Evolutionary conservation across 768 basidiomycete species (phyloP).

Genomic region (Pleurotus citrinopileatus): DNA sequence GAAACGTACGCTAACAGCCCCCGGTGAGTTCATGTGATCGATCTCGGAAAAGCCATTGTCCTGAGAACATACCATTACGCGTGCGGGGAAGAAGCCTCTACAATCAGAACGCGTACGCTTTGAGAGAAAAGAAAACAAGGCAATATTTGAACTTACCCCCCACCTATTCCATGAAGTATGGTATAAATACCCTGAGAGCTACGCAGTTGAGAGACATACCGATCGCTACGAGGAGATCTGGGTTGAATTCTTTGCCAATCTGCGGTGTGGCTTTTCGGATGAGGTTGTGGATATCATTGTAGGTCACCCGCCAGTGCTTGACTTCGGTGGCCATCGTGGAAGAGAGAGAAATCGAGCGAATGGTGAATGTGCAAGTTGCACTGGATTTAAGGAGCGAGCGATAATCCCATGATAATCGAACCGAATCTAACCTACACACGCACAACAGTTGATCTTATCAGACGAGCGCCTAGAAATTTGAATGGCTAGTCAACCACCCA

Average conservation of each 20-base stretch:
- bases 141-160: constrained; percentile 60
- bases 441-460: neutral
- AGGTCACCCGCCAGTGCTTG: constrained; percentile 71
- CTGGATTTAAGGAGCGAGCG: neutral
- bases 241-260: constrained; percentile 79
- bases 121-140: constrained; percentile 16
- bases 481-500: constrained; percentile 17
- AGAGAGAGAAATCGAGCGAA: constrained; percentile 2
- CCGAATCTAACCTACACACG: too few relatives aligned
- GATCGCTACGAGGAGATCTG: constrained; percentile 84
- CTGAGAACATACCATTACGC: constrained; percentile 61
- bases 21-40: constrained; percentile 9
- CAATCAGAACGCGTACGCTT: constrained; percentile 10
- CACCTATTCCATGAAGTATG: constrained; percentile 43
- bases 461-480: neutral
- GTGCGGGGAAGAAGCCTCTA: constrained; percentile 95
- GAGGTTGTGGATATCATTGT: constrained; percentile 91
- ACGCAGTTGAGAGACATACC: constrained; percentile 36
- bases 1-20: constrained; percentile 69
- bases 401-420: constrained; percentile 10
- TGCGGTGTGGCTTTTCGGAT: constrained; percentile 64
- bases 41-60: neutral
- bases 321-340: constrained; percentile 39
- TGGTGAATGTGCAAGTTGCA: neutral
- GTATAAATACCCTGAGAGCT: constrained; percentile 6